These are phyloP conservation scores for Exophiala aquamarina DNA, from an alignment of 2,329 filamentous ascomycete species.

Conservation along the genomic window DNA sequence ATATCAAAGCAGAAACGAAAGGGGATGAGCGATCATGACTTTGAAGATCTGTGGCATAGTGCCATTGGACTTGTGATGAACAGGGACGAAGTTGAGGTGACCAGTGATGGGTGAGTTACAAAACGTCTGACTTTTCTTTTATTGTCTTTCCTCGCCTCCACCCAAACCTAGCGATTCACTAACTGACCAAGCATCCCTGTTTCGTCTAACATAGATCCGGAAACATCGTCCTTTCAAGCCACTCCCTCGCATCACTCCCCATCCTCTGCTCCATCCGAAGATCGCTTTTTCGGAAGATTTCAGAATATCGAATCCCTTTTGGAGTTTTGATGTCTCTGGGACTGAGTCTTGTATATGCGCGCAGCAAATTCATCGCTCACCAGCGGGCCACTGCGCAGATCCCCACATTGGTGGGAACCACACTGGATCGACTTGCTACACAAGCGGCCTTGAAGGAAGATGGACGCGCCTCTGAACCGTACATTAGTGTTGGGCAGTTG, in stretches of 20 bases:
- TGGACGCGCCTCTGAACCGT: conserved; percentile 68
- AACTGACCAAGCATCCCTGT: conserved; percentile 26
- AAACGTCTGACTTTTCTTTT: conserved; percentile 7
- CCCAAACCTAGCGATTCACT: conserved; percentile 25
- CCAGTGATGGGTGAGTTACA: conserved; percentile 58
- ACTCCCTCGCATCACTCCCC: conserved; percentile 88
- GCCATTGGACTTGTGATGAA: conserved; percentile 51
- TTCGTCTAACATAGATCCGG: conserved; percentile 43
- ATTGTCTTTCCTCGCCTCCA: no score
- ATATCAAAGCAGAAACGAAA: conserved; percentile 76
- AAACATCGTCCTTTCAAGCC: conserved; percentile 71
- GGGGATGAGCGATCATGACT: conserved; percentile 81
- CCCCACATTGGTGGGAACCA: conserved; percentile 80
- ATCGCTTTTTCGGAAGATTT: conserved; percentile 48
- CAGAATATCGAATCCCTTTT: conserved; percentile 53
- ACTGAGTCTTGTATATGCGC: conserved; percentile 60
- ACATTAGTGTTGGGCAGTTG: conserved; percentile 83
- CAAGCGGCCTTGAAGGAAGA: conserved; percentile 78
- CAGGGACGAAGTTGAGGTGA: conserved; percentile 60
- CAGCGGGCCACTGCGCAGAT: conserved; percentile 69
- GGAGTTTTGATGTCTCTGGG: conserved; percentile 46
- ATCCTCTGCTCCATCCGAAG: conserved; percentile 63
- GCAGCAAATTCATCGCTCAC: conserved; percentile 62
- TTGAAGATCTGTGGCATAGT: conserved; percentile 73
- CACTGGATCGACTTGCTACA: conserved; percentile 75